Percentiles rank a stretch among this genome's conserved stretches.
These are phyloP conservation scores for Hanseniaspora nectarophila DNA, from an alignment of 805 yeast species.

Conservation along the genomic window DNA sequence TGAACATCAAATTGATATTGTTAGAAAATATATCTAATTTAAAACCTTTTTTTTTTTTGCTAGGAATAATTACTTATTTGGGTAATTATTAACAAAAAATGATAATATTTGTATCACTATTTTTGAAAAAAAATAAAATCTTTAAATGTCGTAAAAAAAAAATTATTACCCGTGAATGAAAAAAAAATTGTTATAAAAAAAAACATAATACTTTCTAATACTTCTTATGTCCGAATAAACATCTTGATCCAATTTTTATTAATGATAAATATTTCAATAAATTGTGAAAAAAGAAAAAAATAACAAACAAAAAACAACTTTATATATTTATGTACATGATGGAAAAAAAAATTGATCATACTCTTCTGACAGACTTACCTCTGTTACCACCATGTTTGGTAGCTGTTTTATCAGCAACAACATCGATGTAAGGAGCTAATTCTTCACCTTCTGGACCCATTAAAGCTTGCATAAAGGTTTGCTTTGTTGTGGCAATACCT, in stretches of 20 bases:
- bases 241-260: too few species aligned
- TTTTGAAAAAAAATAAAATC: background rate
- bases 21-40: too few species aligned
- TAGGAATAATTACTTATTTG: background rate
- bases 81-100: background rate
- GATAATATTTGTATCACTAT: background rate
- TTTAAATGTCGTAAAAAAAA: background rate
- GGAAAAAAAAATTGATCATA: background rate
- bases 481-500: conserved; percentile 81
- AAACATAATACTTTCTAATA: too few species aligned
- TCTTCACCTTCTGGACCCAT: conserved; percentile 77
- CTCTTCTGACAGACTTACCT: conserved; percentile 57
- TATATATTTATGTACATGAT: background rate
- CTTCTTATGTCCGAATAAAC: too few species aligned
- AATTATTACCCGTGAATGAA: too few species aligned
- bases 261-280: too few species aligned
- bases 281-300: too few species aligned
- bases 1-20: too few species aligned
- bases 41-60: background rate
- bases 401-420: conserved; percentile 67
- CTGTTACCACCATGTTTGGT: conserved; percentile 89
- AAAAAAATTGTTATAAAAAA: background rate
- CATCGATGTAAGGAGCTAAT: conserved; percentile 52
- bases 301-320: background rate
- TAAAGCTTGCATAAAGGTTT: conserved; percentile 71